Evolutionary conservation across 495 filamentous ascomycete genomes (phyloP).

Genomic region (Saxophila tyrrhenica): DNA sequence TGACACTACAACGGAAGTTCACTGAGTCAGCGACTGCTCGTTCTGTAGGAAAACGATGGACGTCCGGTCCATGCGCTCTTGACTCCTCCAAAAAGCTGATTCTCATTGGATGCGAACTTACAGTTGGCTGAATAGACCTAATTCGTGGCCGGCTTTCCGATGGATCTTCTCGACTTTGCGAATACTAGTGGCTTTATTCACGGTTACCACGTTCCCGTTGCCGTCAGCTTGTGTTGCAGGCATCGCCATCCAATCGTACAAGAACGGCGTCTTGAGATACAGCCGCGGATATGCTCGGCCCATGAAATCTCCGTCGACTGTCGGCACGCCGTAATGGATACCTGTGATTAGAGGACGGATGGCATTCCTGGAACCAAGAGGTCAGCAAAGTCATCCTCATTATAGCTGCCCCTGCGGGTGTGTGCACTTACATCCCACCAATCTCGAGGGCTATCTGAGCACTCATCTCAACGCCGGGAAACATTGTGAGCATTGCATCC

Average conservation of each 20-base stretch:
- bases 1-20: neutral
- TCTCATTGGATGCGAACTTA: neutral
- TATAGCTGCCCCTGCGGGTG: neutral
- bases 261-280: slow-evolving; percentile 41
- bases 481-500: neutral
- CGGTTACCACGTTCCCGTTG: neutral
- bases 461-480: neutral
- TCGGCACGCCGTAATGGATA: neutral
- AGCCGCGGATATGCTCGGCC: slow-evolving; percentile 44
- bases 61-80: no score
- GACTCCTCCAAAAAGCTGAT: neutral
- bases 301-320: slow-evolving; percentile 36
- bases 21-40: no score
- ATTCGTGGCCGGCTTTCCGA: neutral
- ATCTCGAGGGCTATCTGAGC: neutral
- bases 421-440: neutral
- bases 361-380: neutral
- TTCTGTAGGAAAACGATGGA: no score
- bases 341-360: neutral
- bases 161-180: neutral
- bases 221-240: neutral
- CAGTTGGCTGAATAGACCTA: neutral
- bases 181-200: neutral
- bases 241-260: neutral
- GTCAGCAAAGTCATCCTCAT: neutral